A percentile compares a stretch with the other conserved stretches of the same genome.
Evolutionary conservation across 495 filamentous ascomycete genomes (phyloP).

Genomic region (Penicillium malachiteum): DNA sequence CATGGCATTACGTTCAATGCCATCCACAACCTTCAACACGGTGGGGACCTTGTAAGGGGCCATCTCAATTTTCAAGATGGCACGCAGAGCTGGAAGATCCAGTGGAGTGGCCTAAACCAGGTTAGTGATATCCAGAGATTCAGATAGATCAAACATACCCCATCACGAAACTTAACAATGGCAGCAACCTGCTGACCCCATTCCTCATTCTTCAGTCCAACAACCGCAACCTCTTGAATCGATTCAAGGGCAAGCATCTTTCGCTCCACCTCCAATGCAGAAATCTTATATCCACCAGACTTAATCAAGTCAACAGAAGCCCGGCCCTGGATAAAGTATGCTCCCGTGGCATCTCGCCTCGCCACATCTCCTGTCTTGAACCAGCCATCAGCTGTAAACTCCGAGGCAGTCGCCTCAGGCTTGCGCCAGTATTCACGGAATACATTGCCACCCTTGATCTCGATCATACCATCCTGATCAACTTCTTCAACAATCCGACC

Average conservation of each 20-base stretch:
- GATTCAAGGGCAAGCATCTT: constrained; percentile 38
- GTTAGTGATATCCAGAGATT: constrained; percentile 11
- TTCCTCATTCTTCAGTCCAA: constrained; percentile 44
- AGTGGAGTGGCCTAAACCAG: constrained; percentile 27
- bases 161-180: constrained; percentile 40
- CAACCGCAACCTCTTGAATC: constrained; percentile 44
- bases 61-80: constrained; percentile 42
- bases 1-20: constrained; percentile 50
- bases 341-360: constrained; percentile 34
- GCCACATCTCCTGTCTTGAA: constrained; percentile 52
- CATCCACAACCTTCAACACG: constrained; percentile 43
- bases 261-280: constrained; percentile 45
- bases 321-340: constrained; percentile 47
- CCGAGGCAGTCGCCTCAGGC: constrained; percentile 41
- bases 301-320: constrained; percentile 49
- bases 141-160: constrained; percentile 28
- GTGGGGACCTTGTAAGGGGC: constrained; percentile 50
- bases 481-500: constrained; percentile 29
- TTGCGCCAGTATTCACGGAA: constrained; percentile 47
- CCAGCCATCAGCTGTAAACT: constrained; percentile 47
- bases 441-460: constrained; percentile 45
- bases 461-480: constrained; percentile 47
- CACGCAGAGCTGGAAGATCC: constrained; percentile 35
- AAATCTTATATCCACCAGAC: constrained; percentile 48
- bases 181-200: constrained; percentile 48